A percentile compares a stretch with the other conserved stretches of the same genome.
phyloP scores from a whole-genome alignment of 2,329 filamentous ascomycete genomes.

The Lasiodiplodia gonubiensis region DNA sequence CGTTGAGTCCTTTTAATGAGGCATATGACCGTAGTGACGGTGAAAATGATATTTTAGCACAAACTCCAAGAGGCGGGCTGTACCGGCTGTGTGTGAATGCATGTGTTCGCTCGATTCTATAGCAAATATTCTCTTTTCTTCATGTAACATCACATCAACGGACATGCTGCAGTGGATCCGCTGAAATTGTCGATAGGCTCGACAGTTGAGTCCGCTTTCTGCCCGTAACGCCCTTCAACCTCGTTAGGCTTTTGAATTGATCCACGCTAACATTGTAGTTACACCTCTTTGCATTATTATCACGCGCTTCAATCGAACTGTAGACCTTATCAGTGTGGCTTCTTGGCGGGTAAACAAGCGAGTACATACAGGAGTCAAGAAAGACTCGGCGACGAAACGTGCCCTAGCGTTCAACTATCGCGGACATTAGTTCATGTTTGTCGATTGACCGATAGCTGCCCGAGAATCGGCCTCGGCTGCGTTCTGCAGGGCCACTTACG shows the following conservation, averaged over 20 bases:
- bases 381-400: conserved; percentile 97
- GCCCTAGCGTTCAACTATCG: conserved; percentile 89
- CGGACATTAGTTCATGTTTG: background rate
- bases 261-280: conserved; percentile 1
- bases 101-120: conserved; percentile 11
- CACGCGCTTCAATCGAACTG: conserved; percentile 21
- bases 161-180: background rate
- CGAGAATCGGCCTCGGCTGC: background rate
- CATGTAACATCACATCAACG: conserved; percentile 15
- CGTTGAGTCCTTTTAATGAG: background rate
- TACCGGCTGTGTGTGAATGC: conserved; percentile 6
- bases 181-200: conserved; percentile 12
- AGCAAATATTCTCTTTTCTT: background rate
- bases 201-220: background rate
- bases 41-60: background rate
- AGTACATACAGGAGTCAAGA: conserved; percentile 81
- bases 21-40: background rate
- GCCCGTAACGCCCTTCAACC: conserved; percentile 2
- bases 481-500: conserved; percentile 62
- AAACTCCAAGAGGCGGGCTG: background rate
- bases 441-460: background rate
- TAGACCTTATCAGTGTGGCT: background rate
- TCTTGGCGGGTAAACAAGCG: too few relatives aligned
- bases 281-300: background rate
- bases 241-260: background rate